Evolutionary conservation across 352 stramenopile genomes (phyloP).

Genomic region (Discostella stelligera): DNA sequence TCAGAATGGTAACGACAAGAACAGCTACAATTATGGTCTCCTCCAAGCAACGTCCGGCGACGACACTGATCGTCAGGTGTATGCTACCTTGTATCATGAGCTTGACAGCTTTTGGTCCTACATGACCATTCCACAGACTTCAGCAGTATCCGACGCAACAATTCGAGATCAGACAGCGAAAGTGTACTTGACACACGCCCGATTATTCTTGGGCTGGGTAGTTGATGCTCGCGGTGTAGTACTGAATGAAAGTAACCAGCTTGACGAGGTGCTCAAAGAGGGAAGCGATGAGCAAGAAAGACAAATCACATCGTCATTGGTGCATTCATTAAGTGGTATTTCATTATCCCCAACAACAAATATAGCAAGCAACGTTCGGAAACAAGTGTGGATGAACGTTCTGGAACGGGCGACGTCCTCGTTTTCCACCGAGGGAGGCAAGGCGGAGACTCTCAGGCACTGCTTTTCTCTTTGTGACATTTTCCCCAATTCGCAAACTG

Average conservation of each 20-base stretch:
- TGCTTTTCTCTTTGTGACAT: conserved; percentile 63
- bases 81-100: conserved; percentile 55
- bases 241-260: not conserved
- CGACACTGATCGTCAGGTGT: conserved; percentile 38
- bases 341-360: conserved; percentile 13
- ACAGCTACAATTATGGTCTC: conserved; percentile 68
- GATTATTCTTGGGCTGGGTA: conserved; percentile 76
- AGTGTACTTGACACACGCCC: conserved; percentile 77
- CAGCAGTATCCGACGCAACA: conserved; percentile 50
- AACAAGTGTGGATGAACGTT: conserved; percentile 26
- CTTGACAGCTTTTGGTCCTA: conserved; percentile 65
- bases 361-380: conserved; percentile 16
- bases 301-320: not conserved
- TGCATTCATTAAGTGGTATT: not conserved
- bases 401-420: not conserved
- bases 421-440: conserved; percentile 2
- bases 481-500: conserved; percentile 67
- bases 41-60: conserved; percentile 16
- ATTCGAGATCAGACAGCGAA: conserved; percentile 74
- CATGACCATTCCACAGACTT: conserved; percentile 68
- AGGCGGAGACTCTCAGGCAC: conserved; percentile 26
- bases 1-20: not conserved
- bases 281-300: not conserved
- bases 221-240: conserved; percentile 29
- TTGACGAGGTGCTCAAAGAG: conserved; percentile 10